phyloP scores from a whole-genome alignment of 2,329 filamentous ascomycete genomes.

The Lecanicillium sp. region DNA sequence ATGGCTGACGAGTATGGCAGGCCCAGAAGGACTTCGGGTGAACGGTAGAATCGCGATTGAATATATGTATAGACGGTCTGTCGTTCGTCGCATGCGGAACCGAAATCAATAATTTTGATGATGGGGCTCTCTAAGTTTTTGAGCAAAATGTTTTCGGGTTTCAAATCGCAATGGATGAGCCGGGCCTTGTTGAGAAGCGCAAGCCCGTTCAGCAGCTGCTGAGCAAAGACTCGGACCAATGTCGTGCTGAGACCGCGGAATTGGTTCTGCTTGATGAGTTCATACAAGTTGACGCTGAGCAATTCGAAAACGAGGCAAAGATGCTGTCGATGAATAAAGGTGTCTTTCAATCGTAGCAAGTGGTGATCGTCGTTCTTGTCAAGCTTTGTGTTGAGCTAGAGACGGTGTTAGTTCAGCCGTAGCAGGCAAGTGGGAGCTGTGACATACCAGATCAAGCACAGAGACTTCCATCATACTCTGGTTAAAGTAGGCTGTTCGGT shows the following conservation, averaged over 20 bases:
- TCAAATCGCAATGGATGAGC: constrained; percentile 95
- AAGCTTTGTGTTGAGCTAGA: constrained; percentile 88
- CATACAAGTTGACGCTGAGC: constrained; percentile 94
- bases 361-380: constrained; percentile 99
- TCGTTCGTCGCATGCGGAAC: constrained; percentile 94
- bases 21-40: constrained; percentile 90
- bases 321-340: constrained; percentile 96
- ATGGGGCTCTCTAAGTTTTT: constrained; percentile 99
- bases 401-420: constrained; percentile 12
- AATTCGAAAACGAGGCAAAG: constrained; percentile 94
- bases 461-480: constrained; percentile 99
- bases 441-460: constrained; percentile 78
- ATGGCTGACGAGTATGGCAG: constrained; percentile 97
- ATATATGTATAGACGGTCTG: constrained; percentile 99
- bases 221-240: constrained; percentile 92
- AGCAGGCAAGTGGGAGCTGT: neutral
- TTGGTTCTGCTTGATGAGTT: constrained; percentile 98
- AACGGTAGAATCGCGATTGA: constrained; percentile 95
- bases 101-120: constrained; percentile 99
- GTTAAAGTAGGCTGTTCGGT: constrained; percentile 98
- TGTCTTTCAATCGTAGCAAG: constrained; percentile 88
- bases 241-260: constrained; percentile 97
- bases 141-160: constrained; percentile 94
- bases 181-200: constrained; percentile 92
- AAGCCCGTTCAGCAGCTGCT: constrained; percentile 89